A percentile compares a stretch with the other conserved stretches of the same genome.
Evolutionary conservation across 371 early-diverging fungal genomes (phyloP).

Genomic region (Cokeromyces recurvatus): DNA sequence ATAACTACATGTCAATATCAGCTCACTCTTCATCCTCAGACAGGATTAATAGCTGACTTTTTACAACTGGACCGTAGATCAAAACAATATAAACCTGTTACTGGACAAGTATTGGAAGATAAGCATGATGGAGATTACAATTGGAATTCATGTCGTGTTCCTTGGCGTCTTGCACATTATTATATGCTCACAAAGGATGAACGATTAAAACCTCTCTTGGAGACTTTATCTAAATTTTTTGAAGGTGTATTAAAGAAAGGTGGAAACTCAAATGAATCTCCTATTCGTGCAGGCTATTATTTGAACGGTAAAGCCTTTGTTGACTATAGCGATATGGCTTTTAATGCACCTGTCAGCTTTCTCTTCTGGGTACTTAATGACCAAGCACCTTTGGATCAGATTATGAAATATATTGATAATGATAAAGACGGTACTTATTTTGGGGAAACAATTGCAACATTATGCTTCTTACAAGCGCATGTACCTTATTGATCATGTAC

Average conservation of each 20-base stretch:
- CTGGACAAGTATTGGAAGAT: slow-evolving; percentile 46
- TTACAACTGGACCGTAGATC: slow-evolving; percentile 37
- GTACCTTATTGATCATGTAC: slow-evolving; percentile 38
- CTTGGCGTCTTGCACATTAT: slow-evolving; percentile 58
- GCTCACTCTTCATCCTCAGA: slow-evolving; percentile 41
- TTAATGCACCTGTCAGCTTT: slow-evolving; percentile 55
- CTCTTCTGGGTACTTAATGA: slow-evolving; percentile 54
- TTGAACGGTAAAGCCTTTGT: slow-evolving; percentile 46
- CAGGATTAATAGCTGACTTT: slow-evolving; percentile 60
- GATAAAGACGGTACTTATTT: slow-evolving; percentile 44
- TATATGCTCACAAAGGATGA: slow-evolving; percentile 54
- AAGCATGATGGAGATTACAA: slow-evolving; percentile 48
- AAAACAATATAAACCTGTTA: slow-evolving; percentile 41
- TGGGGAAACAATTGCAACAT: slow-evolving; percentile 59
- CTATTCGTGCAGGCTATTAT: slow-evolving; percentile 53
- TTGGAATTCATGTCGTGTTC: slow-evolving; percentile 55
- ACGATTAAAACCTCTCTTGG: slow-evolving; percentile 42
- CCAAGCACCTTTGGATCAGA: slow-evolving; percentile 33
- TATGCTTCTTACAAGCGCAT: slow-evolving; percentile 50
- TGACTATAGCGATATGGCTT: slow-evolving; percentile 60
- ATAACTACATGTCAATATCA: slow-evolving; percentile 40
- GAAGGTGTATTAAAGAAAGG: slow-evolving; percentile 35
- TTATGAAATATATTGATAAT: slow-evolving; percentile 45
- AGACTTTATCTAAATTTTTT: slow-evolving; percentile 55
- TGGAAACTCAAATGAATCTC: slow-evolving; percentile 37